Base-by-base conservation (phyloP, 1,284 basidiomycete species). In the Athelia psychrophila region DNA sequence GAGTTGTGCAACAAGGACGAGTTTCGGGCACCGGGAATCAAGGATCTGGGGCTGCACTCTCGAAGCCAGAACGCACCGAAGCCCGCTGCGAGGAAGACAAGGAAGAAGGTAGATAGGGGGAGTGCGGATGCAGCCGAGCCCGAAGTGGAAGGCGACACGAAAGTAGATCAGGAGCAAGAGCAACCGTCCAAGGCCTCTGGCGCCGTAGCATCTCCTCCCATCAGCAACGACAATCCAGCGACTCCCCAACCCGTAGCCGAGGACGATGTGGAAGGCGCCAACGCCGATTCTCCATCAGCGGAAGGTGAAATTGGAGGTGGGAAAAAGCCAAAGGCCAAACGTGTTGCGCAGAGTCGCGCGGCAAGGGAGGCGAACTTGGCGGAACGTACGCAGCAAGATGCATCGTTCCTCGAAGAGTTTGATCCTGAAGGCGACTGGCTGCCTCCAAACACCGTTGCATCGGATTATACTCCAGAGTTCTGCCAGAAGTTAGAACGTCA, bases 401-500 rank as follows among this genome's bases (percentile, higher is more conserved):
- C 68, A 12, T 72, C 73, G 1, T 95, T 93, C 65, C 75, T 93
- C 40, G 73, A 85, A 46, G 70, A 71, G 0, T 93, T 93, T 60
- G 80, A 91, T 51, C 85, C 88, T 0, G 73, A 77, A 38, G 73
- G 73, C 8, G 82, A 85, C 52, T 95, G 93, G 92, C 71, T 95
- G 2, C 93, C 93, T 2, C 73, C 79, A 2, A 80, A 82, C 47
- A 93, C 89, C 0, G 74, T 71, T 1, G 64, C 82, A 0, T 71
- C 76, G 15, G 93, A 96, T 65, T 98, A 93, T 59, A 93, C 90
- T 0, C 77, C 81, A 2, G 91, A 93, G 55, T 90, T 91, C 51
- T 98, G 95, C 67, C 80, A 84, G 55, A 86, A 88, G 56, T 80
- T 99, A 24, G 96, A 98, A 71, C 78, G 92, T 45, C 82, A 90